Evolutionary conservation across 225 moss, liverwort and hornwort genomes (phyloP).

Genomic region (Antitrichia curtipendula): DNA sequence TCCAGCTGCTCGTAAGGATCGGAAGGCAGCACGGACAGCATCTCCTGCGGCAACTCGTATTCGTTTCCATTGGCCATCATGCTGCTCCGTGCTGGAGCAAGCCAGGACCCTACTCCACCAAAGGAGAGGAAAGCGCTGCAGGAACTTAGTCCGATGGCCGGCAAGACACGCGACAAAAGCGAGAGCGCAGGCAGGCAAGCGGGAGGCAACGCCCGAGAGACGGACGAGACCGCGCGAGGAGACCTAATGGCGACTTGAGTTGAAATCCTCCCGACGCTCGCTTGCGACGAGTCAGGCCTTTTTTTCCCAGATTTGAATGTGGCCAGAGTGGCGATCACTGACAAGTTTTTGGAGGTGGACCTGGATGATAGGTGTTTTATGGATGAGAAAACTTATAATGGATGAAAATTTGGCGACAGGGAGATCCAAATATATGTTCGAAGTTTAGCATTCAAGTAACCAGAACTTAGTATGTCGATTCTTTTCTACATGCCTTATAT

Average conservation of each 20-base stretch:
- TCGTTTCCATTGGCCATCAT: slow-evolving; percentile 35
- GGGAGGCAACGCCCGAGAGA: neutral
- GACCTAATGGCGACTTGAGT: neutral
- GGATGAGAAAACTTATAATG: no score
- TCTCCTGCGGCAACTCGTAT: slow-evolving; percentile 68
- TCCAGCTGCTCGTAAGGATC: slow-evolving; percentile 96
- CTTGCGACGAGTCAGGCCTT: neutral
- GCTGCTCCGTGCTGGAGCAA: neutral
- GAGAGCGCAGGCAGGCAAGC: neutral
- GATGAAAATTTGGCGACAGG: no score
- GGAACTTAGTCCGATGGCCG: neutral
- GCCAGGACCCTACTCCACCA: neutral
- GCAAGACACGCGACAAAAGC: neutral
- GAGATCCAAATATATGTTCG: no score
- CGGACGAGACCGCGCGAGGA: neutral
- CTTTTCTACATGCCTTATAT: no score
- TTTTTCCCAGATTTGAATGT: neutral
- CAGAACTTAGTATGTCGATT: no score
- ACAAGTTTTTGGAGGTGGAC: neutral
- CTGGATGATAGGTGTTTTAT: neutral
- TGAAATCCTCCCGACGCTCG: neutral
- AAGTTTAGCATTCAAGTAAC: neutral
- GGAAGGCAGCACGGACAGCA: slow-evolving; percentile 66
- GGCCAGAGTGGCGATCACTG: neutral
- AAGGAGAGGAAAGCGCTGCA: neutral